Evolutionary conservation across 805 yeast genomes (phyloP).

Genomic region (Cyberlindnera meyerae): DNA sequence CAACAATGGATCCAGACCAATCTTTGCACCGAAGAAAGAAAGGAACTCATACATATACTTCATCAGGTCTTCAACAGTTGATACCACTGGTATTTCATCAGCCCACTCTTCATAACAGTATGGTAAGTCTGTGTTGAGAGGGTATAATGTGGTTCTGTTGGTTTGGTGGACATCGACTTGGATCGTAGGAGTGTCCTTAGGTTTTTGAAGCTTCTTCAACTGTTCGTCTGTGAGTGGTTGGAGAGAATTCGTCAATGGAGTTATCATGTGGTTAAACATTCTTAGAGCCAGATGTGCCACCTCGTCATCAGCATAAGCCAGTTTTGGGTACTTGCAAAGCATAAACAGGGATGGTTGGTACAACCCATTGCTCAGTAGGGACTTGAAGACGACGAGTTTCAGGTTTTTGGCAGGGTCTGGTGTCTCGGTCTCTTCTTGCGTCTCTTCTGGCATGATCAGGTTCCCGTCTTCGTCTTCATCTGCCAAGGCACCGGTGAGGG

Average conservation of each 20-base stretch:
- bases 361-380: constrained; percentile 54
- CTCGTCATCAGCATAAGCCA: constrained; percentile 50
- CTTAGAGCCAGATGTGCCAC: constrained; percentile 44
- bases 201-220: constrained; percentile 12
- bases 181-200: not conserved
- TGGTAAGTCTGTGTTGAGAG: no score
- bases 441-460: constrained; percentile 8
- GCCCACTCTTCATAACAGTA: constrained; percentile 51
- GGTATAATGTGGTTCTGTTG: not conserved
- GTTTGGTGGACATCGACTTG: no score
- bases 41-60: constrained; percentile 45
- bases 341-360: constrained; percentile 58
- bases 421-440: not conserved
- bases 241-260: constrained; percentile 38
- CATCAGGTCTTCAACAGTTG: constrained; percentile 40
- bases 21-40: constrained; percentile 48
- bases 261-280: constrained; percentile 43
- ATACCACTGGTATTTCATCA: constrained; percentile 33
- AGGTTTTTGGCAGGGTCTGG: constrained; percentile 19
- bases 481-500: constrained; percentile 79
- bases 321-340: constrained; percentile 55
- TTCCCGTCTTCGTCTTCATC: constrained; percentile 52
- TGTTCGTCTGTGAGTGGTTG: constrained; percentile 17
- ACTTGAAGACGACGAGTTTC: constrained; percentile 45
- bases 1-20: constrained; percentile 44